Evolutionary conservation across 1,284 basidiomycete genomes (phyloP), one percentile per base, ranked within the genome.

Genomic region (Amylostereum areolatum): DNA sequence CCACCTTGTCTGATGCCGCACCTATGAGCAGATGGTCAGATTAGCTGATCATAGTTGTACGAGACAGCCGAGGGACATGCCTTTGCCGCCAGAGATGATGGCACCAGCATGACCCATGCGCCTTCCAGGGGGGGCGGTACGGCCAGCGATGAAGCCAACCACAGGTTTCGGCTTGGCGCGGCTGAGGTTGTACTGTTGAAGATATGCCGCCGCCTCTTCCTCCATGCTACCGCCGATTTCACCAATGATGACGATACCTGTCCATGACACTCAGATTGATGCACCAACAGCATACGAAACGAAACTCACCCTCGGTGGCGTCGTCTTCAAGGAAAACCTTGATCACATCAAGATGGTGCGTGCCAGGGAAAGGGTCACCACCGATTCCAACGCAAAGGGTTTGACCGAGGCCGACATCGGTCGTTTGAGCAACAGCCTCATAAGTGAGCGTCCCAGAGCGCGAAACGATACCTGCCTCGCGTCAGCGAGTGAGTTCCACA

Each of bases 171-270:
- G 92, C 61, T 88, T 78, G 54, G 73, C 71, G 40, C 89, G 80
- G 40, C 89, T 92, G 71, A 92, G 89, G 81, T 99, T 99, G 78
- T 92, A 88, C 68, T 83, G 77, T 66, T 90, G 87, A 50, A 99
- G 77, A 71, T 95, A 97, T 62, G 95, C 97, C 3, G 97, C 97
- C 12, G 97, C 97, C 59, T 99, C 96, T 68, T 99, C 97, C 72
- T 99, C 97, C 95, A 98, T 99, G 18, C 89, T 88, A 29, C 97
- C 97, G 60, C 97, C 97, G 62, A 99, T 99, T 71, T 99, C 97
- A 58, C 97, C 97, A 62, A 99, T 99, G 58, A 99, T 77, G 50
- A 99, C 96, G 57, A 99, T 95, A 61, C 92, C 92, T 85, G 60
- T 8, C 7, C 18, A 18, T 18, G 18, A 18, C 18, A 18, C 18